Percentiles rank a stretch among this genome's conserved stretches.
phyloP scores from a whole-genome alignment of 768 basidiomycete genomes.

The Peribolospora baueri region DNA sequence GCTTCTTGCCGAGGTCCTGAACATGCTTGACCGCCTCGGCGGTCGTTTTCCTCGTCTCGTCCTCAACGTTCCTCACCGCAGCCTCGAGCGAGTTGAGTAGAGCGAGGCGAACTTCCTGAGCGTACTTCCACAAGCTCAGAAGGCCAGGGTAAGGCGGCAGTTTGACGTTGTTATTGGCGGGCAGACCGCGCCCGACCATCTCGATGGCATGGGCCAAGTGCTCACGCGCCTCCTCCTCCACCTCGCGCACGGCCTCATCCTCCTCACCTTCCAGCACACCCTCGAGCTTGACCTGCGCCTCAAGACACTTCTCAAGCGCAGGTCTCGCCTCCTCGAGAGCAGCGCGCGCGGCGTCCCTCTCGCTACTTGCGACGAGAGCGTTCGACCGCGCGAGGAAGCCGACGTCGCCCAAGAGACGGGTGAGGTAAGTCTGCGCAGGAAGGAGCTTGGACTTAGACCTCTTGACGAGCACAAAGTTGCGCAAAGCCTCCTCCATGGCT shows the following conservation, averaged over 20 bases:
- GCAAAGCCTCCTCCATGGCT: slow-evolving; percentile 64
- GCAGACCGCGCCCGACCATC: slow-evolving; percentile 9
- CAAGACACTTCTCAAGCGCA: slow-evolving; percentile 66
- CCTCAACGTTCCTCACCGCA: slow-evolving; percentile 53
- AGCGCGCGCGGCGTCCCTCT: slow-evolving; percentile 42
- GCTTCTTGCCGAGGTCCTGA: slow-evolving; percentile 40
- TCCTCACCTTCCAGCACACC: slow-evolving; percentile 61
- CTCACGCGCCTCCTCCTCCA: slow-evolving; percentile 20
- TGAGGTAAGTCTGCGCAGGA: slow-evolving; percentile 74
- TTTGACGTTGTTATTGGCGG: neutral
- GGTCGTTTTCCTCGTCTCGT: slow-evolving; percentile 51
- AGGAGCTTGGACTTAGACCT: slow-evolving; percentile 87
- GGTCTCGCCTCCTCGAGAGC: slow-evolving; percentile 50
- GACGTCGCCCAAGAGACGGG: slow-evolving; percentile 68
- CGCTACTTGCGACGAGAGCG: slow-evolving; percentile 54
- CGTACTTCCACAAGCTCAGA: slow-evolving; percentile 62
- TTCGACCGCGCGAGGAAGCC: slow-evolving; percentile 70
- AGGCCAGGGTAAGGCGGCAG: slow-evolving; percentile 67
- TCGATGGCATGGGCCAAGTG: slow-evolving; percentile 19
- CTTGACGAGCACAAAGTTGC: slow-evolving; percentile 87
- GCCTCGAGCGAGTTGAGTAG: slow-evolving; percentile 61
- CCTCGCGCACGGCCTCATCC: slow-evolving; percentile 26
- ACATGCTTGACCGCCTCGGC: slow-evolving; percentile 41
- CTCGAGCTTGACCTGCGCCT: slow-evolving; percentile 46
- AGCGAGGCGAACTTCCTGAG: slow-evolving; percentile 45